Evolutionary conservation across 2,329 filamentous ascomycete species (phyloP).

Genomic region (Epichloe coenophiala): DNA sequence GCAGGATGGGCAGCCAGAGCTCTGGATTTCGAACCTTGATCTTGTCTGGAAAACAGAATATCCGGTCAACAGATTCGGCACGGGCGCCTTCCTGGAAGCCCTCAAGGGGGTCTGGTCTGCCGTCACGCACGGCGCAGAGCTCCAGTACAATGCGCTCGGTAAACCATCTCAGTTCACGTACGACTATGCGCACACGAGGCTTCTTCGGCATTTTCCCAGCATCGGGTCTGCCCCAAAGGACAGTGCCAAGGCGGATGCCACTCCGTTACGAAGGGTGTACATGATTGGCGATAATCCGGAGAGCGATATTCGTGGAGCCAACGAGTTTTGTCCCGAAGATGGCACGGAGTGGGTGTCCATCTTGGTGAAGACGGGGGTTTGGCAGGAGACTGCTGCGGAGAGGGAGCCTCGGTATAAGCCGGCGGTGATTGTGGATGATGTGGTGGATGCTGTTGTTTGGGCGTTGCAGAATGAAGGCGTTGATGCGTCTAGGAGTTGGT

Average conservation of each 20-base stretch:
- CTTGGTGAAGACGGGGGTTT: conserved; percentile 67
- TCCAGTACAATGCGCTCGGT: conserved; percentile 59
- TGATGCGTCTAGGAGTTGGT: conserved; percentile 20
- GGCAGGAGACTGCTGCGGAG: conserved; percentile 27
- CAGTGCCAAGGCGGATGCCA: conserved; percentile 28
- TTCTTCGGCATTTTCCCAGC: conserved; percentile 36
- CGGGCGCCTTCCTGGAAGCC: conserved; percentile 79
- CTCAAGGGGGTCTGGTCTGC: conserved; percentile 63
- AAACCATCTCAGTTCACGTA: conserved; percentile 74
- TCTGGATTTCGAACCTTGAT: conserved; percentile 88
- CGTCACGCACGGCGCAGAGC: conserved; percentile 48
- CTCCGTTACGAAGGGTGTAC: conserved; percentile 63
- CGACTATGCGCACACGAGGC: conserved; percentile 61
- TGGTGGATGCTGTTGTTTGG: conserved; percentile 65
- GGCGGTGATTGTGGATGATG: conserved; percentile 56
- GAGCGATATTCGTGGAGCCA: conserved; percentile 81
- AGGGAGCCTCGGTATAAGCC: conserved; percentile 46
- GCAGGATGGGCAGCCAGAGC: conserved; percentile 60
- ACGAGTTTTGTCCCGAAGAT: conserved; percentile 52
- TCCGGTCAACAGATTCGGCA: conserved; percentile 74
- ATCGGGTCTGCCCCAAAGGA: conserved; percentile 10
- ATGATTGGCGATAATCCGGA: conserved; percentile 91
- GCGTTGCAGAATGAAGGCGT: conserved; percentile 46
- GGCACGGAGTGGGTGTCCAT: conserved; percentile 68
- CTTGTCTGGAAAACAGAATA: conserved; percentile 80